Conservation (phyloP, 2,329 filamentous ascomycete genomes). For the Zymoseptoria ardabiliae region DNA sequence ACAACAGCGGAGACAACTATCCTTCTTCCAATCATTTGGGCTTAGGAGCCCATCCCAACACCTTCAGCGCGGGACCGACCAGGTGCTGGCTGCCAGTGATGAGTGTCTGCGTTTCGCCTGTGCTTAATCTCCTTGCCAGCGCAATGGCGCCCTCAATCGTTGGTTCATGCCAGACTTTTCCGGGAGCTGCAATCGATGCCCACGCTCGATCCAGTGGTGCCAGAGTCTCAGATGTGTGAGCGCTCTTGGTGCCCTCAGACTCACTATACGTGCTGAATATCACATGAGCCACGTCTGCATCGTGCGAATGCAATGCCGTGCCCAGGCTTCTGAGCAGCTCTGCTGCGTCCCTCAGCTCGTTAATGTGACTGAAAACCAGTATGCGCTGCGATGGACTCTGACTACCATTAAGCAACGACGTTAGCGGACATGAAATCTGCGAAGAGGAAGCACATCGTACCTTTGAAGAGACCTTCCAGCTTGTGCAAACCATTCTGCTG, state of each 20-base stretch:
- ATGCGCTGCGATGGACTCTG: slow-evolving; percentile 1
- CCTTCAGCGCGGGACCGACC: slow-evolving; percentile 10
- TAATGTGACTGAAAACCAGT: slow-evolving; percentile 23
- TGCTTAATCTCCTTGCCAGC: slow-evolving; percentile 1
- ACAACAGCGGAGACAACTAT: neutral
- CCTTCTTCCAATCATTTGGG: neutral
- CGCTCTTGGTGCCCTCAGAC: neutral
- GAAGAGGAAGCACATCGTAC: neutral
- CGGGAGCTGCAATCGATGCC: neutral
- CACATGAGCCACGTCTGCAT: slow-evolving; percentile 15
- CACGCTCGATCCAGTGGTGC: slow-evolving; percentile 6
- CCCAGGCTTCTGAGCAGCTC: slow-evolving; percentile 14
- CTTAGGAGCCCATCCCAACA: slow-evolving; percentile 6
- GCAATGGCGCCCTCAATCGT: slow-evolving; percentile 12
- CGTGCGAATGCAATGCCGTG: slow-evolving; percentile 6
- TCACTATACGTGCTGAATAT: slow-evolving; percentile 23
- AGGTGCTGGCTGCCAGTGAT: slow-evolving; percentile 17
- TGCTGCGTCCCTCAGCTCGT: slow-evolving; percentile 18
- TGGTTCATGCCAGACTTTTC: slow-evolving; percentile 10
- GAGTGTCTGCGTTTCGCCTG: slow-evolving; percentile 2
- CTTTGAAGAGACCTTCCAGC: neutral
- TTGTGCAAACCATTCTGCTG: slow-evolving; percentile 34
- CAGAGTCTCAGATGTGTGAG: neutral
- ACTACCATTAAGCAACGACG: neutral
- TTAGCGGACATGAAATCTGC: neutral